phyloP scores from a whole-genome alignment of 345 rosid genomes.

The Dipteronia sinensis region DNA sequence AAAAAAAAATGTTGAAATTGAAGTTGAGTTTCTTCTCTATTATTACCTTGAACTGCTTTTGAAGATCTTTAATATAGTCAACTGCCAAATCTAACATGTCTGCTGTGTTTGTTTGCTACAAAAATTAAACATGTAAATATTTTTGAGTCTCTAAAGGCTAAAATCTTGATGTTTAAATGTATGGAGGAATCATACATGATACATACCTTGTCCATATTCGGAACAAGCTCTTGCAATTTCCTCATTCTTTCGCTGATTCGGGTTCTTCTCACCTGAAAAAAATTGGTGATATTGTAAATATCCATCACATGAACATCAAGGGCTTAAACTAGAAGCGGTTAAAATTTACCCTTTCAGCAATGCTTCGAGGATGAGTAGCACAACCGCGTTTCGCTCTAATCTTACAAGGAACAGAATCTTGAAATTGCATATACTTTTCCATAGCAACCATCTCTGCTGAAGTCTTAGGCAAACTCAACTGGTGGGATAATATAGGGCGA shows the following conservation, averaged over 20 bases:
- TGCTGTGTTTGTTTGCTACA: constrained; percentile 93
- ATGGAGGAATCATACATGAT: not conserved
- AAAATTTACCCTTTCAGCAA: constrained; percentile 77
- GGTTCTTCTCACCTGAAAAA: constrained; percentile 82
- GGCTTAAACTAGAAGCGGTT: not conserved
- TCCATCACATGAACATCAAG: not conserved
- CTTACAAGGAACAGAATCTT: constrained; percentile 94
- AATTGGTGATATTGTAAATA: not conserved
- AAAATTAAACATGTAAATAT: constrained; percentile 15
- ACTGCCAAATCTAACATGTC: constrained; percentile 99
- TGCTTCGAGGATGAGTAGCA: constrained; percentile 99
- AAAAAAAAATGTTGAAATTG: not conserved
- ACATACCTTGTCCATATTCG: constrained; percentile 94
- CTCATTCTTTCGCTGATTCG: constrained; percentile 96
- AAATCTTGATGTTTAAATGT: not conserved
- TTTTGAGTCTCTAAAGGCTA: not conserved
- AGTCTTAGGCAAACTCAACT: constrained; percentile 57
- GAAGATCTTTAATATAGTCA: constrained; percentile 93
- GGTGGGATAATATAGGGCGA: constrained; percentile 43
- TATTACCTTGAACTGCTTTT: constrained; percentile 80
- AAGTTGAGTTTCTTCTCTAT: not conserved
- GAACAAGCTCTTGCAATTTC: constrained; percentile 93
- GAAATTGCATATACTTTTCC: constrained; percentile 72
- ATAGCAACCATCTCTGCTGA: constrained; percentile 59
- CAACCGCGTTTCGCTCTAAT: constrained; percentile 97